phyloP scores from a whole-genome alignment of 1,284 basidiomycete species.

The Afroboletus lepidellus region DNA sequence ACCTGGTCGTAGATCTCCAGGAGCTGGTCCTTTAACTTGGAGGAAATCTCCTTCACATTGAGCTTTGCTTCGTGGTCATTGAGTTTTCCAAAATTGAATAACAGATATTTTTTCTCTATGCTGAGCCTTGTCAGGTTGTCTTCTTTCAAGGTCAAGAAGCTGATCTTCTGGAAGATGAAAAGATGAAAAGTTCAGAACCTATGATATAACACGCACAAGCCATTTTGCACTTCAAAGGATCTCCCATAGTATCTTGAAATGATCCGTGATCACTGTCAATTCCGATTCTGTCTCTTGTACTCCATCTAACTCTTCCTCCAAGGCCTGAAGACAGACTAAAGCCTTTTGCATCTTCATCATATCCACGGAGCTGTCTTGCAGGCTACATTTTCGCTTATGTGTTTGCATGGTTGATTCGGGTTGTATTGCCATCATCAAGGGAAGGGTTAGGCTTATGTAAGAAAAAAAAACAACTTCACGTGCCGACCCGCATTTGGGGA shows the following conservation, averaged over 20 bases:
- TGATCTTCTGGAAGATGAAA: not conserved
- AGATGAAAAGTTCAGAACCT: not conserved
- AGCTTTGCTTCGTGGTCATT: not conserved
- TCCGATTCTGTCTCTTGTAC: not conserved
- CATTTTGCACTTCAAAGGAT: not conserved
- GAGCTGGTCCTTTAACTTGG: not conserved
- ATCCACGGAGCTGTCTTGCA: not conserved
- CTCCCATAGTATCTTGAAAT: not conserved
- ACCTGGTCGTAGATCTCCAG: not conserved
- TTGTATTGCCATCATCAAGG: too few relatives aligned
- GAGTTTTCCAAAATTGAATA: not conserved
- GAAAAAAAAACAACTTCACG: too few relatives aligned
- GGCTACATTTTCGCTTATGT: too few relatives aligned
- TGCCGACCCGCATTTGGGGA: too few relatives aligned
- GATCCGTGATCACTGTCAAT: too few relatives aligned
- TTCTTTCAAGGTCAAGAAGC: not conserved
- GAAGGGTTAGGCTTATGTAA: too few relatives aligned
- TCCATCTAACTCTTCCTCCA: not conserved
- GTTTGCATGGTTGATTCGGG: too few relatives aligned
- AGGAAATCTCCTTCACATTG: not conserved
- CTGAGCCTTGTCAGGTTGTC: not conserved
- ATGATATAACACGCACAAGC: not conserved
- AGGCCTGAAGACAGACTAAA: not conserved
- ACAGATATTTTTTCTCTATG: not conserved
- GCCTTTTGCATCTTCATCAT: not conserved